phyloP scores from a whole-genome alignment of 306 rosid genomes.

The Arachis hypogaea region DNA sequence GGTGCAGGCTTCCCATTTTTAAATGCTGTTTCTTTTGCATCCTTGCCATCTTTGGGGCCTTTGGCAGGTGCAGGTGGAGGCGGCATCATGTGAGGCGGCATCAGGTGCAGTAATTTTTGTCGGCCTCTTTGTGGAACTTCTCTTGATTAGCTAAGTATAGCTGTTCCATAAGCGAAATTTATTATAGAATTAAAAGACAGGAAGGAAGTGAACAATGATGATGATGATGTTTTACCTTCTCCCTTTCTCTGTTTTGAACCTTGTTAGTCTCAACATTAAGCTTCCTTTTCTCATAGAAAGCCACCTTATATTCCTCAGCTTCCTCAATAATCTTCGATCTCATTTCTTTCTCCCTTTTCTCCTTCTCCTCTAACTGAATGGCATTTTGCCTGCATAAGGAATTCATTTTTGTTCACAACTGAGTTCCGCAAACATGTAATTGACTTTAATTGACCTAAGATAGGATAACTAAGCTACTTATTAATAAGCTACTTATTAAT shows the following conservation, averaged over 20 bases:
- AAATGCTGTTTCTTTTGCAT: slow-evolving; percentile 65
- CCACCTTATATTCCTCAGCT: slow-evolving; percentile 85
- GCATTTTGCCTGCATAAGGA: slow-evolving; percentile 76
- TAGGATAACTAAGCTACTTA: background rate
- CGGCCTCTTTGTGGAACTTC: slow-evolving; percentile 91
- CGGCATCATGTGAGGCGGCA: slow-evolving; percentile 72
- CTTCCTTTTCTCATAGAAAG: slow-evolving; percentile 90
- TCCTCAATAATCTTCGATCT: slow-evolving; percentile 84
- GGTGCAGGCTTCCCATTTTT: slow-evolving; percentile 56
- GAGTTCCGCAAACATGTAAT: slow-evolving; percentile 19
- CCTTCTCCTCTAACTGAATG: slow-evolving; percentile 82
- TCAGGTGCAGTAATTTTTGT: slow-evolving; percentile 92
- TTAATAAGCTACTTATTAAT: background rate
- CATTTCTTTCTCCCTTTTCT: slow-evolving; percentile 85
- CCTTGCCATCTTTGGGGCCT: slow-evolving; percentile 65
- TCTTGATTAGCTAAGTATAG: slow-evolving; percentile 70
- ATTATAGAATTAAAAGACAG: slow-evolving; percentile 22
- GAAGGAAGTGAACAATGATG: background rate
- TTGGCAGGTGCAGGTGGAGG: slow-evolving; percentile 82
- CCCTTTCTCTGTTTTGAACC: slow-evolving; percentile 86
- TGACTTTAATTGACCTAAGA: slow-evolving; percentile 2
- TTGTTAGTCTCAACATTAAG: slow-evolving; percentile 78
- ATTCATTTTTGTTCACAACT: slow-evolving; percentile 34
- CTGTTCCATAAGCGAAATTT: slow-evolving; percentile 51
- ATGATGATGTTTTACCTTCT: slow-evolving; percentile 62